Conservation (phyloP, 108 stramenopile species). For the Cyclotella kingstonii region DNA sequence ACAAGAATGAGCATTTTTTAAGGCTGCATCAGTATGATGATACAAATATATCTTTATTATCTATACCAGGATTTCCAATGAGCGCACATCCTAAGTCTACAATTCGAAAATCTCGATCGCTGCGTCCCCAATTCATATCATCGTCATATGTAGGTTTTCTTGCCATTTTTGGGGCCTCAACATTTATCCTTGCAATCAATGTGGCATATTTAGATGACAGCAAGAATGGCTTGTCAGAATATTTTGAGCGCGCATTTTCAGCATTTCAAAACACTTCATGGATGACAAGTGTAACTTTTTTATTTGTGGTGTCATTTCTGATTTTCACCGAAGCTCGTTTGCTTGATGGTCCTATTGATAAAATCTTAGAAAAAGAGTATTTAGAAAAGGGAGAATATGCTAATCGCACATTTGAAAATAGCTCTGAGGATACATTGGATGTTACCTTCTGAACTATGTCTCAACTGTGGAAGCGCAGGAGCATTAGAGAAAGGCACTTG, state of each 20-base stretch:
- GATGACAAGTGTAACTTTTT: neutral
- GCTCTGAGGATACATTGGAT: no score
- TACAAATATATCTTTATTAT: neutral
- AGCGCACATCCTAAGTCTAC: slow-evolving; percentile 9
- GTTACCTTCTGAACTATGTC: no score
- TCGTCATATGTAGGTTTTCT: neutral
- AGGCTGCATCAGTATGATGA: neutral
- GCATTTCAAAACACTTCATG: neutral
- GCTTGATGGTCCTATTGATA: no score
- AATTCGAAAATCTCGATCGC: slow-evolving; percentile 2
- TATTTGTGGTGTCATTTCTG: neutral
- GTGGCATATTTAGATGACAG: neutral
- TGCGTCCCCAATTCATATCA: neutral
- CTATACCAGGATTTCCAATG: neutral
- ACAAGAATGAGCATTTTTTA: neutral
- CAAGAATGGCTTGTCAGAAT: neutral
- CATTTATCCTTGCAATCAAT: slow-evolving; percentile 1
- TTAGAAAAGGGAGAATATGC: no score
- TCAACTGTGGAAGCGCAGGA: no score
- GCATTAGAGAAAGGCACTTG: no score
- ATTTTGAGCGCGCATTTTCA: neutral
- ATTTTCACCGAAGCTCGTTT: neutral
- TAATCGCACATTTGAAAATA: no score
- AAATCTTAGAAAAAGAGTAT: no score
- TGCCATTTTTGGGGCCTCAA: neutral